Evolutionary conservation across 495 filamentous ascomycete species (phyloP).

Genomic region (Hypoxylon fragiforme): DNA sequence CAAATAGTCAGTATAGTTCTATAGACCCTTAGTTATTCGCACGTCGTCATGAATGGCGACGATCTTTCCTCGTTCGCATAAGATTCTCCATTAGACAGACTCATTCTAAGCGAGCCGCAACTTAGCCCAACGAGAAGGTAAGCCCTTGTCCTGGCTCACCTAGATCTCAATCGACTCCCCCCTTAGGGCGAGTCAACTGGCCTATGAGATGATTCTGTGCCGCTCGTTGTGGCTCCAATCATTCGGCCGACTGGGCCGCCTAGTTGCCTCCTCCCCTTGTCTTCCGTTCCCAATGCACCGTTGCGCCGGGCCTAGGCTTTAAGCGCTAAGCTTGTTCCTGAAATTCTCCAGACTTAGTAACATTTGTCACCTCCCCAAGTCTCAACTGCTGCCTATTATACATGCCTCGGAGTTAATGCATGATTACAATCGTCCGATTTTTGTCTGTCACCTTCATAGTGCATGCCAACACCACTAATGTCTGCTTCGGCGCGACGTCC

Average conservation of each 20-base stretch:
- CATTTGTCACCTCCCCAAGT: constrained; percentile 13
- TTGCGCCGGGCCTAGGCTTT: constrained; percentile 14
- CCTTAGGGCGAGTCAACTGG: background rate
- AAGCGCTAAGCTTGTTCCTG: constrained; percentile 31
- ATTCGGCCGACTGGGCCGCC: constrained; percentile 1
- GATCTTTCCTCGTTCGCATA: constrained; percentile 28
- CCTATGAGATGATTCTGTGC: constrained; percentile 16
- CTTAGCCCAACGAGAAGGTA: constrained; percentile 7
- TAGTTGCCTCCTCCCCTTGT: constrained; percentile 7
- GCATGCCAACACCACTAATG: too few relatives aligned
- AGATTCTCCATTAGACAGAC: constrained; percentile 28
- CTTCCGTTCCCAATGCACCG: background rate
- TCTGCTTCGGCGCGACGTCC: constrained; percentile 16
- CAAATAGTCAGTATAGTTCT: too few relatives aligned
- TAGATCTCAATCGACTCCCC: constrained; percentile 18
- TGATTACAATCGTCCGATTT: constrained; percentile 1
- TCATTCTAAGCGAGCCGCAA: constrained; percentile 23
- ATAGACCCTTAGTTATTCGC: constrained; percentile 14
- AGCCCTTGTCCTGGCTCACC: constrained; percentile 11
- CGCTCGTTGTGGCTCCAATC: constrained; percentile 5
- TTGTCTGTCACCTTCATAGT: too few relatives aligned
- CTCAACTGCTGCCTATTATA: background rate
- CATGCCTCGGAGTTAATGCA: background rate
- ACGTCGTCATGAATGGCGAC: constrained; percentile 22
- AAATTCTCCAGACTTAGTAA: constrained; percentile 14